Base-by-base conservation (phyloP, 495 filamentous ascomycete species). In the Lindgomyces ingoldianus region DNA sequence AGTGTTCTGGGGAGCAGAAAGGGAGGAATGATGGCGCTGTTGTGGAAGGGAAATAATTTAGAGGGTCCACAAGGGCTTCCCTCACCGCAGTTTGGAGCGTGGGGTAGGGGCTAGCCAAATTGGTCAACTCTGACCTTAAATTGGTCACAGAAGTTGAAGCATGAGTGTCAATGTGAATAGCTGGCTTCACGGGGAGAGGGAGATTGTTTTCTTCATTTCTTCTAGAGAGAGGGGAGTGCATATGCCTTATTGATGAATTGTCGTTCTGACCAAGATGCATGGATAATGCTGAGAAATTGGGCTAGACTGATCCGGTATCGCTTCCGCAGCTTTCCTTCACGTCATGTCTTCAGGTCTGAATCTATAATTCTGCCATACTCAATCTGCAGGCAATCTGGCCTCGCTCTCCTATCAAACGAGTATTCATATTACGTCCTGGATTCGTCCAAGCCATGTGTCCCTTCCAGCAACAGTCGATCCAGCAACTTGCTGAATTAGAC, bases 21-120 rank as follows among this genome's bases (percentile, higher is more conserved):
- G 33, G 3, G 24, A 21, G 42, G 33, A 22, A 21, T 26, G 42
- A 18, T 48, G 42, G 11, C 12, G 19, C 18, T 27, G 1, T 52
- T 61, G 52, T 61, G 48, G 58, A 61, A 47, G 58, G 58, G 58
- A 26, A 27, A 11, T n/a, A n/a, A n/a, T n/a, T n/a, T n/a, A n/a
- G n/a, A n/a, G n/a, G 2, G 36, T n/a, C 53, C 19, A 45, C 57
- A 26, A 21, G 16, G 30, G n/a, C 4, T 19, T 22, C 30, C 8
- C 57, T 51, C 57, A 60, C 57, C 57, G 57, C 57, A 60, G 57
- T 60, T 60, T 62, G 24, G 50, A 36, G 48, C 44, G 59, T 47
- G 59, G 59, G 42, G 33, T 8, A 36, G 21, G 19, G 30, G 41
- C 25, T 26, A 53, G 29, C 21, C 33, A 18, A 18, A 27, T 46